phyloP scores from a whole-genome alignment of 2,329 filamentous ascomycete species.

The Penicillium sp. region DNA sequence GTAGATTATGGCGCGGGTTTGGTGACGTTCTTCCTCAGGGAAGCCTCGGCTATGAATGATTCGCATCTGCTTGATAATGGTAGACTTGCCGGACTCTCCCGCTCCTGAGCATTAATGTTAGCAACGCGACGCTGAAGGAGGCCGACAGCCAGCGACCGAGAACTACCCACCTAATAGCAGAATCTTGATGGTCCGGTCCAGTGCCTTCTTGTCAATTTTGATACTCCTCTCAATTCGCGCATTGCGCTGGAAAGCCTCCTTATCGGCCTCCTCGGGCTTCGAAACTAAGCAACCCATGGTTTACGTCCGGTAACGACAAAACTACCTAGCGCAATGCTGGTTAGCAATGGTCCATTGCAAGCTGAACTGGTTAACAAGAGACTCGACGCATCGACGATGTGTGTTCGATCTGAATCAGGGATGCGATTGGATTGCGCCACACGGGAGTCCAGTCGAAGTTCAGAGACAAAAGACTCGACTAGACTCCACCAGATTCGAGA shows the following conservation, averaged over 20 bases:
- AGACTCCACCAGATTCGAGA: background rate
- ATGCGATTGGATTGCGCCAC: slow-evolving; percentile 16
- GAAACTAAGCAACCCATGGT: slow-evolving; percentile 48
- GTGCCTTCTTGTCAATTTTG: slow-evolving; percentile 80
- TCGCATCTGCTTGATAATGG: slow-evolving; percentile 98
- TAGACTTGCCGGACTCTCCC: slow-evolving; percentile 93
- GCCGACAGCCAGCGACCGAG: background rate
- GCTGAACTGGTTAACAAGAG: background rate
- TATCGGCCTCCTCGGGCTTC: slow-evolving; percentile 42
- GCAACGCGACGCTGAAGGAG: background rate
- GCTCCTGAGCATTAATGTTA: slow-evolving; percentile 64
- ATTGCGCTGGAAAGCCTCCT: slow-evolving; percentile 43
- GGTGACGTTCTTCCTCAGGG: slow-evolving; percentile 80
- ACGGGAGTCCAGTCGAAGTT: background rate
- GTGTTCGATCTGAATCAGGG: slow-evolving; percentile 23
- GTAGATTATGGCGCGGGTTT: slow-evolving; percentile 94
- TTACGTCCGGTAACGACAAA: slow-evolving; percentile 7
- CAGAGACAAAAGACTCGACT: slow-evolving; percentile 14
- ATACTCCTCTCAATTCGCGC: slow-evolving; percentile 81
- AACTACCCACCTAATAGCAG: slow-evolving; percentile 73
- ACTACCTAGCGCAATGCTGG: slow-evolving; percentile 5
- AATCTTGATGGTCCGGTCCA: slow-evolving; percentile 88
- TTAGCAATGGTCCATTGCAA: slow-evolving; percentile 8
- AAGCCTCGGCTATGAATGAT: slow-evolving; percentile 95
- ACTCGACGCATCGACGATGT: slow-evolving; percentile 3